phyloP scores from a whole-genome alignment of 2,329 filamentous ascomycete genomes.

The Trichoderma brevicompactum region DNA sequence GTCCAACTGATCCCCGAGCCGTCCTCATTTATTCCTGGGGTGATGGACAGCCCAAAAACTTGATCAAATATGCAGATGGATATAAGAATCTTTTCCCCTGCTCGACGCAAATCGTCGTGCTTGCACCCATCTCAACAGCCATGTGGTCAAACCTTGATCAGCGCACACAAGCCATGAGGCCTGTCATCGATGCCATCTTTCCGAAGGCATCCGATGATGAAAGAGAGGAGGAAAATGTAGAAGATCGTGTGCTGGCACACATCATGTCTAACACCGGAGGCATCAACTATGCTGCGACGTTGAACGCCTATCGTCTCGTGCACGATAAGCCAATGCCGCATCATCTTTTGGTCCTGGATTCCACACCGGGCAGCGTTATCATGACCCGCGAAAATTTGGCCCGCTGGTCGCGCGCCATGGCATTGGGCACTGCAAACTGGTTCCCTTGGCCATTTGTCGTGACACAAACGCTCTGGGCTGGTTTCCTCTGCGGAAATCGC shows the following conservation, averaged over 20 bases:
- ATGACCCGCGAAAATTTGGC: conserved; percentile 49
- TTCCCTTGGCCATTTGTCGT: conserved; percentile 56
- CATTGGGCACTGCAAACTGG: conserved; percentile 51
- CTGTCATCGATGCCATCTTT: conserved; percentile 49
- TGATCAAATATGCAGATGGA: conserved; percentile 59
- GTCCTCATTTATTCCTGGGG: conserved; percentile 63
- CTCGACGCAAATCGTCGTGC: conserved; percentile 55
- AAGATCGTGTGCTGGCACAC: conserved; percentile 52
- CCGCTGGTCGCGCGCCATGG: conserved; percentile 59
- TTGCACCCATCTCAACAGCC: conserved; percentile 55
- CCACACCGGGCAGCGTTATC: conserved; percentile 55
- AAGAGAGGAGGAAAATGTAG: conserved; percentile 30
- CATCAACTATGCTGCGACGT: conserved; percentile 55
- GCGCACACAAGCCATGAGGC: conserved; percentile 52
- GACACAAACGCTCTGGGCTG: conserved; percentile 53
- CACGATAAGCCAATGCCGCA: conserved; percentile 51
- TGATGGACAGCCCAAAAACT: conserved; percentile 58
- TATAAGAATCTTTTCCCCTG: conserved; percentile 56
- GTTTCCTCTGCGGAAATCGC: conserved; percentile 47
- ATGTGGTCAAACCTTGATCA: conserved; percentile 49
- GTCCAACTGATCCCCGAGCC: conserved; percentile 46
- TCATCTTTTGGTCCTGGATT: conserved; percentile 55
- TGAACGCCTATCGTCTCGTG: conserved; percentile 51
- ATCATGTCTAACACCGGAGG: conserved; percentile 63
- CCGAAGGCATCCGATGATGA: conserved; percentile 29